phyloP scores from a whole-genome alignment of 306 rosid genomes.

The Gastrolobium bilobum region DNA sequence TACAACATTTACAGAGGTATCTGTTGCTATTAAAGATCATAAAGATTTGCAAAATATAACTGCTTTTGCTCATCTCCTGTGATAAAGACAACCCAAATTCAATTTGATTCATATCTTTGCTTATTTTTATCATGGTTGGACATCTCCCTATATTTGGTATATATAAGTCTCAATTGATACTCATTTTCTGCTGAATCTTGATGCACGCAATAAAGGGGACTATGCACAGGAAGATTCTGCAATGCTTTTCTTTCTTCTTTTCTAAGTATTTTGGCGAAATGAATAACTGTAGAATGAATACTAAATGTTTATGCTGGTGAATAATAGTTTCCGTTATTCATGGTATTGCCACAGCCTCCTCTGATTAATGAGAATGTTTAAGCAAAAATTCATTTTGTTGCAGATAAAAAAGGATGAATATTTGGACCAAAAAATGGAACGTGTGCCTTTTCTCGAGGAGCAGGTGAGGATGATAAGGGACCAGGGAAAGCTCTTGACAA shows the following conservation, averaged over 20 bases:
- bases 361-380: constrained; percentile 36
- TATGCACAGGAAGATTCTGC: constrained; percentile 14
- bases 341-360: constrained; percentile 32
- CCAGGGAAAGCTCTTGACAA: constrained; percentile 70
- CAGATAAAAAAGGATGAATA: constrained; percentile 77
- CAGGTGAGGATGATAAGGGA: constrained; percentile 82
- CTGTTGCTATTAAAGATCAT: constrained; percentile 24
- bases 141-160: constrained; percentile 14
- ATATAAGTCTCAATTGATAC: constrained; percentile 17
- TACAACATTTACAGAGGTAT: background rate
- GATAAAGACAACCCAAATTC: constrained; percentile 13
- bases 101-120: constrained; percentile 30
- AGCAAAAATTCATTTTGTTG: constrained; percentile 40
- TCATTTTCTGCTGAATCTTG: constrained; percentile 16
- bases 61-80: constrained; percentile 30
- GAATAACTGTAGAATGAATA: constrained; percentile 17
- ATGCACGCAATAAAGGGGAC: constrained; percentile 12
- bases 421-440: constrained; percentile 65
- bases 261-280: background rate
- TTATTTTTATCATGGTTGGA: constrained; percentile 31
- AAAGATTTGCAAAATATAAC: constrained; percentile 10
- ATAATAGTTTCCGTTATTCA: constrained; percentile 20
- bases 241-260: constrained; percentile 30
- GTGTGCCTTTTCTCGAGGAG: constrained; percentile 92
- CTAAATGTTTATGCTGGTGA: constrained; percentile 33